Conservation (phyloP, 208 protist genomes). For the Jaenimonas drosophilae region DNA sequence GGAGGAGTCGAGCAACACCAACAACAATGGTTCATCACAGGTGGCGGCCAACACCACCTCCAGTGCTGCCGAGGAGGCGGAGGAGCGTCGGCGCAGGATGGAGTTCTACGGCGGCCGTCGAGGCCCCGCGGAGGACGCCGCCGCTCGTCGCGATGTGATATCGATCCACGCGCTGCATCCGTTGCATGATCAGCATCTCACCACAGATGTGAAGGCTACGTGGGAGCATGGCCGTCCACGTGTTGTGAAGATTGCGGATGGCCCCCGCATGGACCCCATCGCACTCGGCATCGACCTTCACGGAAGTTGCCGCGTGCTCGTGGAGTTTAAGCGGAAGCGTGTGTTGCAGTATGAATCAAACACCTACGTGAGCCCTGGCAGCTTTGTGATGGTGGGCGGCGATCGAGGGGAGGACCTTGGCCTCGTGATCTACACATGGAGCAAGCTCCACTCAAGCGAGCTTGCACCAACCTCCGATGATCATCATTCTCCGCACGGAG, state of each 20-base stretch:
- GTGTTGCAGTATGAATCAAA: constrained; percentile 76
- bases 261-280: constrained; percentile 11
- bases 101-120: too few species aligned
- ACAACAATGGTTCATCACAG: too few species aligned
- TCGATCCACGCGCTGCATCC: constrained; percentile 91
- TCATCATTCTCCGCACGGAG: too few species aligned
- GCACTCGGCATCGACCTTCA: constrained; percentile 37
- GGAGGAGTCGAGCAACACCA: too few species aligned
- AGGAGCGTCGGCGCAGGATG: too few species aligned
- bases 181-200: constrained; percentile 89
- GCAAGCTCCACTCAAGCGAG: not conserved
- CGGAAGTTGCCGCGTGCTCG: constrained; percentile 74
- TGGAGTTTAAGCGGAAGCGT: constrained; percentile 86
- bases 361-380: constrained; percentile 61
- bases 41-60: too few species aligned
- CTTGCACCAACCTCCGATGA: not conserved
- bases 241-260: constrained; percentile 16
- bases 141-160: constrained; percentile 86
- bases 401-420: constrained; percentile 85
- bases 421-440: constrained; percentile 74
- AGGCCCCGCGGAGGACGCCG: too few species aligned
- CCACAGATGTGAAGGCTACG: constrained; percentile 27
- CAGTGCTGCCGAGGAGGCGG: too few species aligned
- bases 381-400: constrained; percentile 77
- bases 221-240: constrained; percentile 58